Percentiles rank a stretch among this genome's conserved stretches.
Conservation (phyloP, 192 early-diverging fungal genomes). For the Entophlyctis luteolus region DNA sequence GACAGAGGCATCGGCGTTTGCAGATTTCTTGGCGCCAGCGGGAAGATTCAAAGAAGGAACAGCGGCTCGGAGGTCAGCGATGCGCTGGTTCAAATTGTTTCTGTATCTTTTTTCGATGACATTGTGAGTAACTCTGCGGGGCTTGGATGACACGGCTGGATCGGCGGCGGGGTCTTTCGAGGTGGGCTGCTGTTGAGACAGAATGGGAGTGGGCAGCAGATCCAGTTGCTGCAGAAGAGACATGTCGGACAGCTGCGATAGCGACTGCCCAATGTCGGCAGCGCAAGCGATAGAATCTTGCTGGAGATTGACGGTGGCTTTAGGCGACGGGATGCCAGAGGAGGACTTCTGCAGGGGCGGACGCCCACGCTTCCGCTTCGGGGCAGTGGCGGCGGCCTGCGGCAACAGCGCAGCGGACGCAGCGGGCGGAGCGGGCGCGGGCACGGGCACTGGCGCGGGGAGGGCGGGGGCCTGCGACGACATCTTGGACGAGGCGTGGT, state of each 20-base stretch:
- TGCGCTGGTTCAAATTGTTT: slow-evolving; percentile 96
- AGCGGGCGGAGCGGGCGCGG: too few relatives aligned
- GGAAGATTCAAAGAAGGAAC: slow-evolving; percentile 75
- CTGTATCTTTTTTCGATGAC: slow-evolving; percentile 91
- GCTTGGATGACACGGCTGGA: not conserved
- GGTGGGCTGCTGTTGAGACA: not conserved
- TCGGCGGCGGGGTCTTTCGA: not conserved
- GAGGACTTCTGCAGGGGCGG: not conserved
- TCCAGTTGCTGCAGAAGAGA: not conserved
- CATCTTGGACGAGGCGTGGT: too few relatives aligned
- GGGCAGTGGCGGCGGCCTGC: too few relatives aligned
- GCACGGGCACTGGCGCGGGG: too few relatives aligned
- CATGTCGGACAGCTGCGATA: not conserved
- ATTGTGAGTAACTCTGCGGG: slow-evolving; percentile 89
- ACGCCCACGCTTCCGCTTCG: slow-evolving; percentile 18
- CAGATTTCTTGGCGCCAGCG: slow-evolving; percentile 31
- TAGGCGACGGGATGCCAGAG: not conserved
- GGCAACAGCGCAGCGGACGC: too few relatives aligned
- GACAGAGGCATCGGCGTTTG: slow-evolving; percentile 50
- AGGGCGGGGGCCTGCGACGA: too few relatives aligned
- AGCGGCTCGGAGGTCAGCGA: slow-evolving; percentile 76
- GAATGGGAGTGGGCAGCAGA: not conserved
- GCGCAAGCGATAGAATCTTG: too few relatives aligned
- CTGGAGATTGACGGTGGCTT: not conserved
- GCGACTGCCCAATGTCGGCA: too few relatives aligned